These are phyloP conservation scores for Trypanosoma rangeli DNA, from an alignment of 208 protist species.

Conservation along the genomic window DNA sequence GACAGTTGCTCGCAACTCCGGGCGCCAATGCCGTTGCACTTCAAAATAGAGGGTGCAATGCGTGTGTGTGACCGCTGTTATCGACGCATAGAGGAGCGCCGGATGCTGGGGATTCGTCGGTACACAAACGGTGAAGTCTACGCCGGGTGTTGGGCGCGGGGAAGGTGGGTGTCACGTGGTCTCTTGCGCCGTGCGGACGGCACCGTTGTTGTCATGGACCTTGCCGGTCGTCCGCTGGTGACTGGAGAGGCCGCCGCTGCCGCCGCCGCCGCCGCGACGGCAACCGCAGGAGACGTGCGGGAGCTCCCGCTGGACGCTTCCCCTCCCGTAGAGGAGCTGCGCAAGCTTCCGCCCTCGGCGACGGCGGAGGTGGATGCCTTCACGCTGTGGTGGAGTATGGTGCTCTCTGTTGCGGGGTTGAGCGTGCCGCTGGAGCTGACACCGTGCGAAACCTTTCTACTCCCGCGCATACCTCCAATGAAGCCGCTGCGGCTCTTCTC, in stretches of 20 bases:
- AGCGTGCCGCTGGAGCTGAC: constrained; percentile 50
- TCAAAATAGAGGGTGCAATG: constrained; percentile 40
- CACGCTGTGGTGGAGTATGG: constrained; percentile 65
- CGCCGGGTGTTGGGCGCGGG: constrained; percentile 72
- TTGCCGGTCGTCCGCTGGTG: constrained; percentile 46
- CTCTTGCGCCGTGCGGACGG: constrained; percentile 78
- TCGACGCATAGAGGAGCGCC: constrained; percentile 63
- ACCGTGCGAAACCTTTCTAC: constrained; percentile 19
- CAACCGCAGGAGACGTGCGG: background rate
- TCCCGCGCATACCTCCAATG: constrained; percentile 28
- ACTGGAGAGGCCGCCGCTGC: background rate
- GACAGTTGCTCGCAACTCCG: constrained; percentile 78
- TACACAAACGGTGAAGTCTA: constrained; percentile 76
- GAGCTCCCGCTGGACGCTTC: constrained; percentile 25
- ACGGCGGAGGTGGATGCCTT: constrained; percentile 61
- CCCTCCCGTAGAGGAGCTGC: constrained; percentile 42
- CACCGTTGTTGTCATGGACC: constrained; percentile 68
- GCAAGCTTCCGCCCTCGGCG: constrained; percentile 45
- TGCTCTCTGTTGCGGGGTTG: constrained; percentile 43
- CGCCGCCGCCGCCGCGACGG: background rate
- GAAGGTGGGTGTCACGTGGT: constrained; percentile 69
- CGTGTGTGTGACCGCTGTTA: constrained; percentile 81
- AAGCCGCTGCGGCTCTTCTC: constrained; percentile 41
- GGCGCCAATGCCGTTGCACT: constrained; percentile 64
- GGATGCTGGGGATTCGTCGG: constrained; percentile 57